phyloP scores from a whole-genome alignment of 768 basidiomycete species.

The Strobilomyces echinocephalus region DNA sequence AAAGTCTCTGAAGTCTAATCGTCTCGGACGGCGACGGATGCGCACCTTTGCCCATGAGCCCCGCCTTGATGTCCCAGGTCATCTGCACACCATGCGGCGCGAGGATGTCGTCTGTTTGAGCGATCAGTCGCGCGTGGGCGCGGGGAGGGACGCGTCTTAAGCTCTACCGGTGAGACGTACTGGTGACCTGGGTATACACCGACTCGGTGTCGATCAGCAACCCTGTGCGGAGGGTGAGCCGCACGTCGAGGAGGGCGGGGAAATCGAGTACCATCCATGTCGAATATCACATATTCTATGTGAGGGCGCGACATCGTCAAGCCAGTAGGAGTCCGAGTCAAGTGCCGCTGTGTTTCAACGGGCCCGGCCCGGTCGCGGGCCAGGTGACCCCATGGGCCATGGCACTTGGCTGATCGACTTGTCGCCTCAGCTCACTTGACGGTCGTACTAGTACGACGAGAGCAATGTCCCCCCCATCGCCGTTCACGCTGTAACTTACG shows the following conservation, averaged over 20 bases:
- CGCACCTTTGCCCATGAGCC: slow-evolving; percentile 81
- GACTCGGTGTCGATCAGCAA: slow-evolving; percentile 73
- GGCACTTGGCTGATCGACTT: too few relatives aligned
- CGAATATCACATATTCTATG: slow-evolving; percentile 65
- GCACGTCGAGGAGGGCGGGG: neutral
- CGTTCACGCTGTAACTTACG: too few relatives aligned
- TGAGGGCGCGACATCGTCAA: slow-evolving; percentile 13
- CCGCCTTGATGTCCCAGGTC: slow-evolving; percentile 89
- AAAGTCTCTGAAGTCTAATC: neutral
- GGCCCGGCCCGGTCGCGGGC: neutral
- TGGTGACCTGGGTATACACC: slow-evolving; percentile 75
- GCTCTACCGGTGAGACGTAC: slow-evolving; percentile 36
- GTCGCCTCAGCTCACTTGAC: too few relatives aligned
- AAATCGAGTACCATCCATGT: slow-evolving; percentile 56
- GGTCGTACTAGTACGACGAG: too few relatives aligned
- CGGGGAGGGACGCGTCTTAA: neutral
- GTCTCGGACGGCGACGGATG: neutral
- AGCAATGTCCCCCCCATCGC: too few relatives aligned
- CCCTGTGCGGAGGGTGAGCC: slow-evolving; percentile 36
- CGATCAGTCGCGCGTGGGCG: neutral
- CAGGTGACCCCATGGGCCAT: too few relatives aligned
- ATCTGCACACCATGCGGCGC: slow-evolving; percentile 66
- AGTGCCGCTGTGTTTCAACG: too few relatives aligned
- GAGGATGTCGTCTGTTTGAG: slow-evolving; percentile 60
- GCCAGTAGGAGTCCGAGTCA: too few relatives aligned